Conservation (phyloP, 176 grass and related monocot genomes). For the sorghum (Sorghum bicolor) region Sorghum_bicolor_NCBIv3 NC_012873.2:61701001-61701500, state of each 20-base stretch:
- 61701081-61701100: background rate
- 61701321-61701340: background rate
- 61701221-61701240: background rate
- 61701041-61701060: slow-evolving; percentile 17
- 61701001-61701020: background rate
- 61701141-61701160: background rate
- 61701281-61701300: background rate
- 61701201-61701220: background rate
- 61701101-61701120: slow-evolving; percentile 4
- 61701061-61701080: slow-evolving; percentile 35
- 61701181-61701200: background rate
- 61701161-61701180: background rate
- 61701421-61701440: slow-evolving; percentile 12
- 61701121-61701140: slow-evolving; percentile 10
- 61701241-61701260: background rate
- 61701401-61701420: background rate
- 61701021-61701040: slow-evolving; percentile 5
- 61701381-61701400: background rate
- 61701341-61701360: background rate
- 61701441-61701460: background rate
- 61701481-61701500: background rate
- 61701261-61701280: background rate
- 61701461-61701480: background rate
- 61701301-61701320: background rate
- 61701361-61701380: background rate